Evolutionary conservation across 345 rosid species (phyloP).

Genomic region (Euclidium syriacum): DNA sequence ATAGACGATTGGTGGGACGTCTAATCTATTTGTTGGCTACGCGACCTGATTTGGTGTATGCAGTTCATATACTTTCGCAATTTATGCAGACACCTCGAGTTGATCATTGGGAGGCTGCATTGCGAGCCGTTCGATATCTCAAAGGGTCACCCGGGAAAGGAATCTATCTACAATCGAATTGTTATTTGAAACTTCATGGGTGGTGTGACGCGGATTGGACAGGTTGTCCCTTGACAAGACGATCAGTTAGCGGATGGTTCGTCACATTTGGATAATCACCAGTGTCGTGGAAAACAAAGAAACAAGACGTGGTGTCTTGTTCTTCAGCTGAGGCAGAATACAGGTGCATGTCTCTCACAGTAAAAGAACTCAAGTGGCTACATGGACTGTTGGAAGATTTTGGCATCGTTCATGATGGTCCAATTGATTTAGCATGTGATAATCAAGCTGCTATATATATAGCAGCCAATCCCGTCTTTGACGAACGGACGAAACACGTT

Average conservation of each 20-base stretch:
- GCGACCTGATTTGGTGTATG: not conserved
- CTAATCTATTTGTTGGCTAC: not conserved
- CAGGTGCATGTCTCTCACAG: not conserved
- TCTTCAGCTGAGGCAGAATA: not conserved
- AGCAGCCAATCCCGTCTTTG: too few species aligned
- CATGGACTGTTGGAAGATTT: too few species aligned
- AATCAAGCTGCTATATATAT: not conserved
- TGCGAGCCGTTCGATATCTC: not conserved
- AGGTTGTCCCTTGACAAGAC: not conserved
- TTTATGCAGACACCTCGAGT: not conserved
- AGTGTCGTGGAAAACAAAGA: not conserved
- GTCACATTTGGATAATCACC: not conserved
- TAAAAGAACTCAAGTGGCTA: too few species aligned
- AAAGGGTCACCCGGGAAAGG: not conserved
- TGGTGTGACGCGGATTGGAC: not conserved
- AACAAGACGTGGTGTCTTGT: not conserved
- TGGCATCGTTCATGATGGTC: not conserved
- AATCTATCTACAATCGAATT: not conserved
- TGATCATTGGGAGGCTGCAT: not conserved
- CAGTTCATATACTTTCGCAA: not conserved
- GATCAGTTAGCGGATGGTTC: not conserved
- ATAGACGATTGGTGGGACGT: too few species aligned
- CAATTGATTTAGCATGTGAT: not conserved
- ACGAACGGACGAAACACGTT: too few species aligned
- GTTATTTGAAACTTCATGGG: not conserved